These are phyloP conservation scores for Peronospora destructor DNA, from an alignment of 352 stramenopile species.

Conservation along the genomic window DNA sequence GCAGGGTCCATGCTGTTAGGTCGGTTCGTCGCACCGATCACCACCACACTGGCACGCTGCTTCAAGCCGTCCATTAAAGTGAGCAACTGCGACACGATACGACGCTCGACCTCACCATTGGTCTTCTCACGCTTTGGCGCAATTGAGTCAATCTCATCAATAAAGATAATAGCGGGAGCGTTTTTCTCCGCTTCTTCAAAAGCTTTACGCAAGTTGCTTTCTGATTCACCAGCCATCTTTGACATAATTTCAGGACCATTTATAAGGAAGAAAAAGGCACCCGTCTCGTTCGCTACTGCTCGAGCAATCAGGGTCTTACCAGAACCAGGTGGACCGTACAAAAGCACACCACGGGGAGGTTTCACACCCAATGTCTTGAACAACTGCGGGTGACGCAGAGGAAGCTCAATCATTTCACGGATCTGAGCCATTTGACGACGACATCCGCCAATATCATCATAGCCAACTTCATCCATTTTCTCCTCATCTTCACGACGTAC, in stretches of 20 bases:
- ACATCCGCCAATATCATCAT: conserved; percentile 98
- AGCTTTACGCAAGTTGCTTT: conserved; percentile 92
- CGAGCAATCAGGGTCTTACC: conserved; percentile 99
- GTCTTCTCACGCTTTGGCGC: conserved; percentile 98
- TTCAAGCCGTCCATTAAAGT: conserved; percentile 99
- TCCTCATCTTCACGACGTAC: conserved; percentile 98
- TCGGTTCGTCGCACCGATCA: conserved; percentile 99
- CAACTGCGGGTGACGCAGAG: conserved; percentile 93
- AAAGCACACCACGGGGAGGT: conserved; percentile 96
- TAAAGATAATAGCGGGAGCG: conserved; percentile 99
- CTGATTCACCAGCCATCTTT: conserved; percentile 93
- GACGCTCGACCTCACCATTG: conserved; percentile 97
- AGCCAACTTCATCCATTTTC: conserved; percentile 97
- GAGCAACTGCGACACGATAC: conserved; percentile 98
- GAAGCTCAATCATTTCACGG: conserved; percentile 99
- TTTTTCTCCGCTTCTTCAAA: conserved; percentile 99
- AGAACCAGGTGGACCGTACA: conserved; percentile 96
- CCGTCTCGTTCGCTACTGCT: conserved; percentile 98
- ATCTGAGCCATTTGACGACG: conserved; percentile 99
- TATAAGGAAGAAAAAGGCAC: conserved; percentile 99
- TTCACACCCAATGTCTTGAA: conserved; percentile 99
- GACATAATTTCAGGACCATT: conserved; percentile 99
- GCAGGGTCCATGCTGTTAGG: conserved; percentile 97
- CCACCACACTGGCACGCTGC: conserved; percentile 90
- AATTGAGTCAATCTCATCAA: conserved; percentile 99